These are phyloP conservation scores for Russula sp. DNA, from an alignment of 768 basidiomycete genomes.

Conservation along the genomic window DNA sequence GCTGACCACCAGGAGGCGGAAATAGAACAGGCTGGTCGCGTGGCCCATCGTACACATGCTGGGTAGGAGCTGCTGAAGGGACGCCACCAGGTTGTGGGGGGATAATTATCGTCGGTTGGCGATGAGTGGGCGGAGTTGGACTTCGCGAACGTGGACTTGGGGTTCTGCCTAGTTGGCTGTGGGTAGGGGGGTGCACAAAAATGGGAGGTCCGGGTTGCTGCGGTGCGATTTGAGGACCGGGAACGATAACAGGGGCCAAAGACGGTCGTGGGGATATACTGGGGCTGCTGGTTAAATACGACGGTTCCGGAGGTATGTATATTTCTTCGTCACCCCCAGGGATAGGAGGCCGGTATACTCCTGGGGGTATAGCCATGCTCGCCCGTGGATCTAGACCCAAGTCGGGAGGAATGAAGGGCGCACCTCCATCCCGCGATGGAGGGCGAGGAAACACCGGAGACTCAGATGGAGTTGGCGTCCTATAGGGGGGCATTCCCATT, in stretches of 20 bases:
- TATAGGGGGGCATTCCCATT: background rate
- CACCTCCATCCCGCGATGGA: background rate
- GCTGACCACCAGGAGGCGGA: background rate
- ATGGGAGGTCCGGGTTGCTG: background rate
- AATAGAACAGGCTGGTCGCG: background rate
- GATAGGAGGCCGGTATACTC: constrained; percentile 23
- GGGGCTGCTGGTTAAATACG: background rate
- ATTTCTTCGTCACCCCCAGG: background rate
- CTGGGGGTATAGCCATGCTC: background rate
- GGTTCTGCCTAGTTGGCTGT: background rate
- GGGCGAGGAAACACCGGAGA: constrained; percentile 26
- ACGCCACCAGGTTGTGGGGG: background rate
- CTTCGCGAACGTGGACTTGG: constrained; percentile 4
- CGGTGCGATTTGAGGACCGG: constrained; percentile 4
- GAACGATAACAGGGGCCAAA: constrained; percentile 10
- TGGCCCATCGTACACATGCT: background rate
- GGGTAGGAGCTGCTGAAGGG: constrained; percentile 2
- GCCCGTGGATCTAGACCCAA: background rate
- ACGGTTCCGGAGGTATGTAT: constrained; percentile 22
- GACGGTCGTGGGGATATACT: constrained; percentile 7
- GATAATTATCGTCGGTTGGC: constrained; percentile 16
- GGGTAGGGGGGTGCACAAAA: constrained; percentile 16
- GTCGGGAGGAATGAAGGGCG: constrained; percentile 6
- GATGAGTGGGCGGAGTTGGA: background rate
- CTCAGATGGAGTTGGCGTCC: constrained; percentile 16